Evolutionary conservation across 2,329 filamentous ascomycete species (phyloP).

Genomic region (Drechslerella coelobrocha): DNA sequence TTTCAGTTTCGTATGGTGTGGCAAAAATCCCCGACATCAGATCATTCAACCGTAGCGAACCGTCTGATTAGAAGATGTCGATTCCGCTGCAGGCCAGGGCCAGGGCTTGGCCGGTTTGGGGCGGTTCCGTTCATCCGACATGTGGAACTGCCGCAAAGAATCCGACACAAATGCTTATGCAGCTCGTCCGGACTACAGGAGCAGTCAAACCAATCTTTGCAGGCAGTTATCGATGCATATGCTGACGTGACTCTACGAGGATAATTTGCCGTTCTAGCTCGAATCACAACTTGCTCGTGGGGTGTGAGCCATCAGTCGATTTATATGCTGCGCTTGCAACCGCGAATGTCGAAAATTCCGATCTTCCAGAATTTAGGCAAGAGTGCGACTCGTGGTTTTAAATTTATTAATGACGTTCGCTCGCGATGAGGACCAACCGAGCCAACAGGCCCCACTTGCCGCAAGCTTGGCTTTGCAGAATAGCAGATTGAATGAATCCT

Average conservation of each 20-base stretch:
- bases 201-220: too few relatives aligned
- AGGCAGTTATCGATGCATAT: too few relatives aligned
- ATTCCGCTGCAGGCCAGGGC: neutral
- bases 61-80: neutral
- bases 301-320: too few relatives aligned
- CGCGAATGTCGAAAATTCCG: too few relatives aligned
- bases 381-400: too few relatives aligned
- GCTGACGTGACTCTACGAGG: too few relatives aligned
- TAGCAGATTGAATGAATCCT: conserved; percentile 5
- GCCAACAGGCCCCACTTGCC: conserved; percentile 32
- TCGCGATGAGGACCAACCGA: neutral
- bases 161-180: neutral
- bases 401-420: conserved; percentile 2
- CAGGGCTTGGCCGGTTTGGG: neutral
- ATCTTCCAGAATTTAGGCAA: too few relatives aligned
- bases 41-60: neutral
- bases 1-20: neutral
- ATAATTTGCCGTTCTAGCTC: too few relatives aligned
- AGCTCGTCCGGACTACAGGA: conserved; percentile 4
- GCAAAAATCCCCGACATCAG: neutral
- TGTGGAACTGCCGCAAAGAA: neutral
- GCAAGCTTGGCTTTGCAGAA: conserved; percentile 21
- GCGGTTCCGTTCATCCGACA: neutral
- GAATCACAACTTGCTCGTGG: too few relatives aligned
- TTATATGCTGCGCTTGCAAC: too few relatives aligned